Evolutionary conservation across 2,329 filamentous ascomycete genomes (phyloP), one percentile per base, ranked within the genome.

Genomic region (Diatrype stigma): DNA sequence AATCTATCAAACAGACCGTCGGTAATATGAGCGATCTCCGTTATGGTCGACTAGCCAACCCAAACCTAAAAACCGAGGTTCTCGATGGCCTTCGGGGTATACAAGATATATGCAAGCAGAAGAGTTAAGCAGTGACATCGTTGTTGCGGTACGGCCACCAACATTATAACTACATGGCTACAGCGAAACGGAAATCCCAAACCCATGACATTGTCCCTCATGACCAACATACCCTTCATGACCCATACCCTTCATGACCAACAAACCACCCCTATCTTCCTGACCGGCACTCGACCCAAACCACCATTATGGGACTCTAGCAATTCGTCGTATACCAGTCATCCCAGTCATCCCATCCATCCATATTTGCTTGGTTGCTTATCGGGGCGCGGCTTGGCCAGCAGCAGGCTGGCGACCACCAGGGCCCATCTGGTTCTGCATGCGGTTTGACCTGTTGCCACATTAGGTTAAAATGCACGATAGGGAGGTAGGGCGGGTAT

Each of bases 11-110:
- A 56, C 77, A 82, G 50, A 85, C 79, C 0, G 79, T 94, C 16
- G 86, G 86, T 30, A 82, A 81, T 45, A 73, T 96, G 65, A 95
- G 90, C 67, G 89, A 95, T 68, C 75, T 96, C 50, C 84, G 89
- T 44, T 93, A 94, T 62, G 90, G 91, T 35, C 85, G 84, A 50
- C 79, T 94, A 51, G 77, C 81, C 34, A 87, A 88, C 56, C 68
- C 76, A 21, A 76, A 82, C 52, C 70, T 92, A 30, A 76, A 76
- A 23, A 77, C 82, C 45, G 85, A 91, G 57, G 80, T 90, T 28
- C 71, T 90, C 17, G 80, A 85, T 45, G 85, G 85, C 6, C 72
- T 94, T 34, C 73, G 76, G 54, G 77, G 79, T 54, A 73, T 90
- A 32, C 82, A 88, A 65, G 75, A 82, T 54, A 76, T 79, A 22